These are phyloP conservation scores for Lactarius psammicola DNA, from an alignment of 768 basidiomycete genomes.

Conservation along the genomic window DNA sequence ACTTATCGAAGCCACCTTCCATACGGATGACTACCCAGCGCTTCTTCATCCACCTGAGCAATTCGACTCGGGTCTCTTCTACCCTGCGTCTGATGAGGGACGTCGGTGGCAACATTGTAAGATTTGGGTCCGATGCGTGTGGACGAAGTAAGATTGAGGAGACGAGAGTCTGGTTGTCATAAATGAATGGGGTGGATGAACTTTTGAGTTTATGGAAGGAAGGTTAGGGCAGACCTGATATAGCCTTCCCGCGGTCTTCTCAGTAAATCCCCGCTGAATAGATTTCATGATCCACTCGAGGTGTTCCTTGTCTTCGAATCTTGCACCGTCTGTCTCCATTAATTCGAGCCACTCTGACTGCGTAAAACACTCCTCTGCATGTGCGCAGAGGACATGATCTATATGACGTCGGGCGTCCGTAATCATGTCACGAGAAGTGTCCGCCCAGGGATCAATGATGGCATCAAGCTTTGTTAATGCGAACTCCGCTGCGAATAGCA, in stretches of 20 bases:
- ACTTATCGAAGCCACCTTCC: constrained; percentile 72
- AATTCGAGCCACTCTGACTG: constrained; percentile 71
- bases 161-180: constrained; percentile 57
- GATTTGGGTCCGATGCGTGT: constrained; percentile 54
- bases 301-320: constrained; percentile 75
- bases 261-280: constrained; percentile 58
- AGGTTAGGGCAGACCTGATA: constrained; percentile 74
- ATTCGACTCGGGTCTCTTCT: constrained; percentile 65
- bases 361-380: constrained; percentile 64
- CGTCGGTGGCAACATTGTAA: constrained; percentile 64
- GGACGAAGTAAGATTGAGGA: constrained; percentile 69
- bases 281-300: constrained; percentile 75
- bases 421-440: constrained; percentile 65
- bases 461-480: constrained; percentile 54
- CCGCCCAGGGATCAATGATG: constrained; percentile 71
- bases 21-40: constrained; percentile 75
- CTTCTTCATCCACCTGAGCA: constrained; percentile 71
- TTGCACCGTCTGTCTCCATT: constrained; percentile 67
- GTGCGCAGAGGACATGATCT: constrained; percentile 57
- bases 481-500: constrained; percentile 65
- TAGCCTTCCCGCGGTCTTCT: constrained; percentile 59
- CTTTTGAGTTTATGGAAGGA: background rate
- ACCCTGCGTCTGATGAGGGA: constrained; percentile 70
- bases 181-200: background rate
- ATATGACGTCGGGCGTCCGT: constrained; percentile 56